phyloP scores from a whole-genome alignment of 2,329 filamentous ascomycete species.

The Teratosphaeria gauchensis region DNA sequence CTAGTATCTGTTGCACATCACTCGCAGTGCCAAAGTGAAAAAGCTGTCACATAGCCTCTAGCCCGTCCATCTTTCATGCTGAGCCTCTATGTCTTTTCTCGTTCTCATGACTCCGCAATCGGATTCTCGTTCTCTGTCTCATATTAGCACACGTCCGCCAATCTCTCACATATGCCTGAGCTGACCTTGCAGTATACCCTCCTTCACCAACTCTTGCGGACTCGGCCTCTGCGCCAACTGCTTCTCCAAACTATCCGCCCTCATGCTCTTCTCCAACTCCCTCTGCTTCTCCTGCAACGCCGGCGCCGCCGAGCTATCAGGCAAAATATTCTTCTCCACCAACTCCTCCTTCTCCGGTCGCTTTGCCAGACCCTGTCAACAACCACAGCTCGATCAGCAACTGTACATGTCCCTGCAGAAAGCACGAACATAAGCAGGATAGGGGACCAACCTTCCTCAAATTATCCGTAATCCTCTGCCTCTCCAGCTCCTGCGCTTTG shows the following conservation, averaged over 20 bases:
- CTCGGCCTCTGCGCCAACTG: conserved; percentile 70
- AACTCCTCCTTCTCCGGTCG: conserved; percentile 63
- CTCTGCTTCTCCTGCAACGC: conserved; percentile 69
- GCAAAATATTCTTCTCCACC: conserved; percentile 80
- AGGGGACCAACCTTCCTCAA: conserved; percentile 43
- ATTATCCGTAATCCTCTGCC: conserved; percentile 52
- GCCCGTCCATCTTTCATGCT: not conserved
- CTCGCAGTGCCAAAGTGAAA: too few relatives aligned
- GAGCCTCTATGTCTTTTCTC: not conserved
- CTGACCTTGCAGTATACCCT: conserved; percentile 58
- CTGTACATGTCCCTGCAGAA: not conserved
- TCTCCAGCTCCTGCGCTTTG: conserved; percentile 52
- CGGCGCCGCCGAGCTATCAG: conserved; percentile 66
- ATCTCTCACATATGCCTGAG: not conserved
- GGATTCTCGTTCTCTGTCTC: conserved; percentile 7
- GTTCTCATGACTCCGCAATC: not conserved
- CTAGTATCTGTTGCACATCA: not conserved
- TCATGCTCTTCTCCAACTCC: conserved; percentile 82
- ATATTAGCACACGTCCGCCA: not conserved
- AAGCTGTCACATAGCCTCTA: not conserved
- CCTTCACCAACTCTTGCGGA: conserved; percentile 65
- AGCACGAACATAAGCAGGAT: not conserved
- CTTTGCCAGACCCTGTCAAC: conserved; percentile 42
- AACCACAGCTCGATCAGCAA: not conserved
- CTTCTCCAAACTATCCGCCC: conserved; percentile 75